phyloP scores from a whole-genome alignment of 257 asterid genomes.

The Solanum pinnatisectum region DNA sequence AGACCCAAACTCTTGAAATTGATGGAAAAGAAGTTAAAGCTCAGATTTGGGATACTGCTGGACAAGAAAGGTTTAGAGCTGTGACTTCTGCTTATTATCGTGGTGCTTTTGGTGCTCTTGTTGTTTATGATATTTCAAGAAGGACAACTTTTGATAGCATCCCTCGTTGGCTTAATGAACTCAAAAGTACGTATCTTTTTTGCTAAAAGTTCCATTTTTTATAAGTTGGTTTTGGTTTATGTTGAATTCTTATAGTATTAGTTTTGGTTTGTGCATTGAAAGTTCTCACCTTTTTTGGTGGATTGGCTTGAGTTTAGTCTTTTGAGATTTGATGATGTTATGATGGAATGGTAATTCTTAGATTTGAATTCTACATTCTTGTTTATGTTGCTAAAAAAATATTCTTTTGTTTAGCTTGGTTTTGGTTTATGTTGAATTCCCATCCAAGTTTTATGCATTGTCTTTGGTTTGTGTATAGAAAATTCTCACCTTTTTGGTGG shows the following conservation, averaged over 20 bases:
- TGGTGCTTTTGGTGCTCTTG: conserved; percentile 66
- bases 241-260: background rate
- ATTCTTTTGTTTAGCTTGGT: background rate
- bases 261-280: background rate
- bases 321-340: background rate
- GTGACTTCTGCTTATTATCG: conserved; percentile 80
- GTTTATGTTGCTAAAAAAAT: background rate
- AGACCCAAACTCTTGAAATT: conserved; percentile 56
- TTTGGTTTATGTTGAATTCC: background rate
- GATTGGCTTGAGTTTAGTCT: background rate
- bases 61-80: conserved; percentile 70
- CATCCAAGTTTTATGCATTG: background rate
- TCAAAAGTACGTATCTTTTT: conserved; percentile 29
- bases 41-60: conserved; percentile 85
- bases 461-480: background rate
- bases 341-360: background rate
- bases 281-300: background rate
- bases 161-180: conserved; percentile 73
- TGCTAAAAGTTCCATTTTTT: background rate
- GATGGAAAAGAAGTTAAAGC: conserved; percentile 74
- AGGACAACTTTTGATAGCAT: conserved; percentile 57
- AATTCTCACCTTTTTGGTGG: background rate
- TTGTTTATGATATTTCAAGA: conserved; percentile 54
- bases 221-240: background rate
- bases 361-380: background rate